Evolutionary conservation across 2,329 filamentous ascomycete species (phyloP).

Genomic region (Dothistroma septosporum): DNA sequence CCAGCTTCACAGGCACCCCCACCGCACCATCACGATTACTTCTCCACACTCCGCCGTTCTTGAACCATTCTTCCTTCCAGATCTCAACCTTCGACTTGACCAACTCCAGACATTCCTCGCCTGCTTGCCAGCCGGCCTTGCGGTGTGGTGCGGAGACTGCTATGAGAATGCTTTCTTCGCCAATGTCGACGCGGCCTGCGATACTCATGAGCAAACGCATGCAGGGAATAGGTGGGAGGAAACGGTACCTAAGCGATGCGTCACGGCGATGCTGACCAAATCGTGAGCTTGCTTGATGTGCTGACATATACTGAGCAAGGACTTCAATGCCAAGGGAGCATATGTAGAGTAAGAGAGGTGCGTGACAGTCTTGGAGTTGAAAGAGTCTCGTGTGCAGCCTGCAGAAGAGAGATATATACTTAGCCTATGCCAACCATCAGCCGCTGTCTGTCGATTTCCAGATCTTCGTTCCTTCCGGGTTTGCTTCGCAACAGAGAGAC

Average conservation of each 20-base stretch:
- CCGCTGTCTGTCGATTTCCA: neutral
- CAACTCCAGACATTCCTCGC: conserved; percentile 81
- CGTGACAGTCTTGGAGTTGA: conserved; percentile 65
- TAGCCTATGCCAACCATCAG: conserved; percentile 19
- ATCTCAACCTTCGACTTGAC: conserved; percentile 88
- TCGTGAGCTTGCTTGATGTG: conserved; percentile 57
- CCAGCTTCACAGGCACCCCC: conserved; percentile 41
- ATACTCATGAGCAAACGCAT: neutral
- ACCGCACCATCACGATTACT: conserved; percentile 72
- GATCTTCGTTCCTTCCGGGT: neutral
- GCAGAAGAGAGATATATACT: conserved; percentile 14
- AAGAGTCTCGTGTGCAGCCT: conserved; percentile 64
- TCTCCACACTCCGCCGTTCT: conserved; percentile 74
- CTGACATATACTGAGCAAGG: conserved; percentile 62
- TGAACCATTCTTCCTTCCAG: conserved; percentile 92
- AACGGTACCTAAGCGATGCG: conserved; percentile 69
- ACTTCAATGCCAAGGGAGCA: conserved; percentile 62
- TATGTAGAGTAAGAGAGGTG: conserved; percentile 75
- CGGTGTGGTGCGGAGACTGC: conserved; percentile 80
- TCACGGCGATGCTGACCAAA: conserved; percentile 70
- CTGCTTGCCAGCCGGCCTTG: conserved; percentile 78
- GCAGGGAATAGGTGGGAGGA: neutral
- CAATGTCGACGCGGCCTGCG: conserved; percentile 66
- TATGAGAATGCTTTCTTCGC: conserved; percentile 90
- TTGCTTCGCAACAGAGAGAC: neutral